These are phyloP conservation scores for Talinum fruticosum DNA, from an alignment of 148 eudicot genomes.

Conservation along the genomic window DNA sequence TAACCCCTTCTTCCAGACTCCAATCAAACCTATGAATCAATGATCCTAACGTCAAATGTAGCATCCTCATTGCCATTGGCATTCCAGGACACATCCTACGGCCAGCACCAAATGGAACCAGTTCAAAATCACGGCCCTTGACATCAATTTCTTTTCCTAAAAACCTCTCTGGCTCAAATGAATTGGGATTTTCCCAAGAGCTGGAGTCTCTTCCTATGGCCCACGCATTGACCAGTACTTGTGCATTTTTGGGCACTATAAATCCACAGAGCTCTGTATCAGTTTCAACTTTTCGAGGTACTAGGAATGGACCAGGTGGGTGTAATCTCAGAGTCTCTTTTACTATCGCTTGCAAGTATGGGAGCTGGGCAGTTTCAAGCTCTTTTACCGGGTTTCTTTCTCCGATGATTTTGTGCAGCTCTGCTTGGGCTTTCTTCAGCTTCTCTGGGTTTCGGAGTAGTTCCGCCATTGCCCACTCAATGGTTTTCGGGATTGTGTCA, in stretches of 20 bases:
- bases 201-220: conserved; percentile 24
- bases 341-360: conserved; percentile 27
- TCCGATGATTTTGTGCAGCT: conserved; percentile 23
- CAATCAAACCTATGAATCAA: conserved; percentile 23
- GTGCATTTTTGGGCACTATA: conserved; percentile 25
- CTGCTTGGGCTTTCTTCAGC: conserved; percentile 17
- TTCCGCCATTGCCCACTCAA: conserved; percentile 35
- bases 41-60: conserved; percentile 21
- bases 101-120: conserved; percentile 29
- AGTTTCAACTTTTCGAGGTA: conserved; percentile 18
- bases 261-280: conserved; percentile 16
- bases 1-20: conserved; percentile 24
- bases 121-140: conserved; percentile 26
- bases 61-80: conserved; percentile 23
- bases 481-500: conserved; percentile 25
- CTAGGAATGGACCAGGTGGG: conserved; percentile 27
- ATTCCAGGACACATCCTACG: conserved; percentile 28
- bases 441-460: conserved; percentile 21
- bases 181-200: conserved; percentile 13
- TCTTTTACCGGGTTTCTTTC: conserved; percentile 16
- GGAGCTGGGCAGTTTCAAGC: conserved; percentile 17
- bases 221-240: conserved; percentile 26
- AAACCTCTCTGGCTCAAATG: conserved; percentile 24
- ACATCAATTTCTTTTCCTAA: conserved; percentile 22
- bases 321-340: conserved; percentile 32